Evolutionary conservation across 2,329 filamentous ascomycete genomes (phyloP).

Genomic region (Colletotrichum tamarilloi): DNA sequence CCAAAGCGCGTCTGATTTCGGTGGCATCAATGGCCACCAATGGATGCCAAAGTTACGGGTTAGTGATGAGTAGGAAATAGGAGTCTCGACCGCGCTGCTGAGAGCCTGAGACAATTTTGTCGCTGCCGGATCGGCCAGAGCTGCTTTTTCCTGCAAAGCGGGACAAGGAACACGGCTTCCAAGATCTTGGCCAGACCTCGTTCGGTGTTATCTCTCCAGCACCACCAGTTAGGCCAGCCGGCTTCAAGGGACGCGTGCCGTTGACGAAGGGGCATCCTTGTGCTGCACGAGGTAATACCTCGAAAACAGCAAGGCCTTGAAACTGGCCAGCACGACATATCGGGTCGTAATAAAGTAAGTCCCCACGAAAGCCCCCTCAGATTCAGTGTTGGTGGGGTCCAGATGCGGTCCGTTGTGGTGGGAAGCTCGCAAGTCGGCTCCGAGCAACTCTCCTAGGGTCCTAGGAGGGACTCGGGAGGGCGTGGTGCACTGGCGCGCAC

Average conservation of each 20-base stretch:
- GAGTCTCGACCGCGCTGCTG: background rate
- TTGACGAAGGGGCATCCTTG: constrained; percentile 23
- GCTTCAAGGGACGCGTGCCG: constrained; percentile 21
- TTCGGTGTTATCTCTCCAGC: constrained; percentile 15
- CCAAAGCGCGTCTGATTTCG: background rate
- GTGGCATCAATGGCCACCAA: constrained; percentile 5
- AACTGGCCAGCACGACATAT: constrained; percentile 31
- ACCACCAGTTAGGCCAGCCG: background rate
- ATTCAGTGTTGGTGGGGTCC: constrained; percentile 20
- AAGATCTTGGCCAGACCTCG: constrained; percentile 3
- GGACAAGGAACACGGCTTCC: background rate
- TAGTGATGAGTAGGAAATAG: background rate
- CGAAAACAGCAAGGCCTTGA: constrained; percentile 12
- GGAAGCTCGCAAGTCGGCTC: constrained; percentile 27
- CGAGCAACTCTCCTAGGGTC: constrained; percentile 23
- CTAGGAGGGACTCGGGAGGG: background rate
- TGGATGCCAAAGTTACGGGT: background rate
- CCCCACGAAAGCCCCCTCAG: constrained; percentile 20
- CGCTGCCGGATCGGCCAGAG: constrained; percentile 14
- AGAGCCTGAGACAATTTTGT: background rate
- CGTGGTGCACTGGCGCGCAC: background rate
- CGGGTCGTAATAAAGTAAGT: constrained; percentile 27
- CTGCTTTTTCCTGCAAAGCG: background rate
- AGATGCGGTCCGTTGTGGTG: background rate
- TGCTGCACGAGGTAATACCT: constrained; percentile 4